phyloP scores from a whole-genome alignment of 2,329 filamentous ascomycete species.

The Xylariomycetidae sp. region DNA sequence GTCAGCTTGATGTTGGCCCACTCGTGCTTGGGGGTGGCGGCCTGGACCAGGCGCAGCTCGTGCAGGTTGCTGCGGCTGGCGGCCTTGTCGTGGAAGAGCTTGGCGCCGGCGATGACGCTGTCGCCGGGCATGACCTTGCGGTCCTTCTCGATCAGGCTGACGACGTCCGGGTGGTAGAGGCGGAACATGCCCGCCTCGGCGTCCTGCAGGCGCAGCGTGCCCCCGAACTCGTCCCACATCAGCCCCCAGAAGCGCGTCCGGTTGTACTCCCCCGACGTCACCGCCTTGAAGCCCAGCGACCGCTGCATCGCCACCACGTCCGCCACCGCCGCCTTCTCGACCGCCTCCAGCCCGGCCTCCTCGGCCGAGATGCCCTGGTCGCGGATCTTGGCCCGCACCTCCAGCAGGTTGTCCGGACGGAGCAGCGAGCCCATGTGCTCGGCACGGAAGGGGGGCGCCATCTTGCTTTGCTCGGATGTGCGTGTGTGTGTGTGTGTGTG shows the following conservation, averaged over 20 bases:
- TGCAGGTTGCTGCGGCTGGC: conserved; percentile 42
- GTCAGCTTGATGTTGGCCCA: conserved; percentile 49
- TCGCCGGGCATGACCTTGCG: conserved; percentile 51
- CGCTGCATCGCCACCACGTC: conserved; percentile 64
- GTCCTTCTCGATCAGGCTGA: conserved; percentile 45
- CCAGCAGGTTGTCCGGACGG: conserved; percentile 58
- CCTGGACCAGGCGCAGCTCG: conserved; percentile 43
- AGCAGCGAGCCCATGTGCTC: conserved; percentile 72
- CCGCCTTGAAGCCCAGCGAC: conserved; percentile 57
- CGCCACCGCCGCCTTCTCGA: conserved; percentile 61
- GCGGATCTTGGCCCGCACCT: conserved; percentile 54
- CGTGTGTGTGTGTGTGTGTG: no score
- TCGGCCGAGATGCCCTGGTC: conserved; percentile 46
- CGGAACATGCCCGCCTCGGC: conserved; percentile 47
- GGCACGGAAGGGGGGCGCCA: conserved; percentile 58
- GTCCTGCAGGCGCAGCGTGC: conserved; percentile 41
- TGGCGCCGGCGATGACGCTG: conserved; percentile 44
- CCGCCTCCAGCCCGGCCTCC: conserved; percentile 48
- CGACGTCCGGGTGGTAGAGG: conserved; percentile 49
- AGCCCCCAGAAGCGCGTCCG: conserved; percentile 47
- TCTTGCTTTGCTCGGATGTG: no score
- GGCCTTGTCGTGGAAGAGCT: conserved; percentile 37
- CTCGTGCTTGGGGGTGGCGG: conserved; percentile 37
- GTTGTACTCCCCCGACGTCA: conserved; percentile 67
- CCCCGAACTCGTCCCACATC: conserved; percentile 49